Percentiles rank a stretch among this genome's conserved stretches.
Conservation (phyloP, 1,284 basidiomycete genomes). For the Trichosporon sp. region DNA sequence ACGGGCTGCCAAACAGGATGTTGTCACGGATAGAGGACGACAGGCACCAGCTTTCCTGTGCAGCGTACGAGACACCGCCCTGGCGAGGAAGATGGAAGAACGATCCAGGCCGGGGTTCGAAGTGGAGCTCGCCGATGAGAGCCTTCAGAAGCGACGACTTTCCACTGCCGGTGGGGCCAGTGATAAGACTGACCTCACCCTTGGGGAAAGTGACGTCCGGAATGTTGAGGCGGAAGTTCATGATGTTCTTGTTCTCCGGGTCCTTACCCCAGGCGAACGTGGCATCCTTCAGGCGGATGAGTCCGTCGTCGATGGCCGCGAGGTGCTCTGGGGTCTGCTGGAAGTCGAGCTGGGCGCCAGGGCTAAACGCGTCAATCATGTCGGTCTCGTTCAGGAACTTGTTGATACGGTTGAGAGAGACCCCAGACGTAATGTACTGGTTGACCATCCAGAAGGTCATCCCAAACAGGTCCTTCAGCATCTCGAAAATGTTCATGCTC, state of each 20-base stretch:
- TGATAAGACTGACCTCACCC: slow-evolving; percentile 59
- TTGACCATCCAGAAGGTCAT: slow-evolving; percentile 39
- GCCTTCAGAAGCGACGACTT: slow-evolving; percentile 52
- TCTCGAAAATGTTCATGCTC: slow-evolving; percentile 48
- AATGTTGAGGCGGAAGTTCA: slow-evolving; percentile 54
- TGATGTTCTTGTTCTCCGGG: slow-evolving; percentile 24
- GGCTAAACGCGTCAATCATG: slow-evolving; percentile 54
- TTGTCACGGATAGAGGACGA: slow-evolving; percentile 56
- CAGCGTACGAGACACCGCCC: slow-evolving; percentile 66
- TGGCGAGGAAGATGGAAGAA: slow-evolving; percentile 65
- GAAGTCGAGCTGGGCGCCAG: slow-evolving; percentile 26
- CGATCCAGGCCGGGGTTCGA: slow-evolving; percentile 54
- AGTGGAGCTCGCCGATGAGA: slow-evolving; percentile 54
- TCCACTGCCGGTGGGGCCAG: slow-evolving; percentile 56
- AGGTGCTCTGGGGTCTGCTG: slow-evolving; percentile 28
- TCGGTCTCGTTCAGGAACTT: slow-evolving; percentile 57
- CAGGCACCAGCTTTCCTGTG: slow-evolving; percentile 67
- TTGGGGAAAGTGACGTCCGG: slow-evolving; percentile 58
- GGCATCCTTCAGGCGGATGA: slow-evolving; percentile 41
- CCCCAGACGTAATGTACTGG: slow-evolving; percentile 49
- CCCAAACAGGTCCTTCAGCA: slow-evolving; percentile 39
- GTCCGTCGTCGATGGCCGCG: slow-evolving; percentile 35
- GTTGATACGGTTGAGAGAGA: slow-evolving; percentile 54
- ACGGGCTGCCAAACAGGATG: slow-evolving; percentile 57
- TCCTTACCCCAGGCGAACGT: slow-evolving; percentile 44